Conservation (phyloP, 1,284 basidiomycete genomes). For the Boletus semigastroideus region DNA sequence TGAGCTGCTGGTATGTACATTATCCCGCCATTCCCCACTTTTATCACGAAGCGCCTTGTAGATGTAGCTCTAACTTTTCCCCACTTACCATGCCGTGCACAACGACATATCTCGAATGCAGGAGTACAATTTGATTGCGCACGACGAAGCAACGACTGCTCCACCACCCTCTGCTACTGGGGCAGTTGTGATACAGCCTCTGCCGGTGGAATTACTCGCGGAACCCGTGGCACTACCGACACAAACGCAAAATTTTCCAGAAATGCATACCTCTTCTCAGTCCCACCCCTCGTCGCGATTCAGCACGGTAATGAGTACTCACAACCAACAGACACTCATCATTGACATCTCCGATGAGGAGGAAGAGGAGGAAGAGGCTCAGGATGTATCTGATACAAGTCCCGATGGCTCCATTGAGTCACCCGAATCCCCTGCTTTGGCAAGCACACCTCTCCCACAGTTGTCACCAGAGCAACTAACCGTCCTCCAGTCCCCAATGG, state of each 20-base stretch:
- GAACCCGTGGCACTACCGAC: background rate
- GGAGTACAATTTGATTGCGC: slow-evolving; percentile 14
- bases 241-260: slow-evolving; percentile 7
- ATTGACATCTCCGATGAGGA: slow-evolving; percentile 36
- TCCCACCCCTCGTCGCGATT: slow-evolving; percentile 26
- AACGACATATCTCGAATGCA: slow-evolving; percentile 11
- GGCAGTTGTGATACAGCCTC: background rate
- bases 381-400: slow-evolving; percentile 2
- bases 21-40: slow-evolving; percentile 17
- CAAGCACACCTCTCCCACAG: background rate
- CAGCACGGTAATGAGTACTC: slow-evolving; percentile 24
- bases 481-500: background rate
- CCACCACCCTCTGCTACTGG: background rate
- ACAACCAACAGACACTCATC: slow-evolving; percentile 26
- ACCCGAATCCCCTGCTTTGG: background rate
- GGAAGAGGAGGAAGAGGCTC: slow-evolving; percentile 24
- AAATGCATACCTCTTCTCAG: slow-evolving; percentile 6
- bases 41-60: slow-evolving; percentile 29
- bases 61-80: slow-evolving; percentile 34
- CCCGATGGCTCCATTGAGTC: slow-evolving; percentile 1
- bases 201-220: slow-evolving; percentile 1
- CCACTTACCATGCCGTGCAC: slow-evolving; percentile 12
- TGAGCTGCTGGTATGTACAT: slow-evolving; percentile 25
- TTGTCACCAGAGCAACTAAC: slow-evolving; percentile 1
- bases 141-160: slow-evolving; percentile 3